These are phyloP conservation scores for Coix lacrymajobi DNA, from an alignment of 176 grass and related monocot species.

Conservation along the genomic window DNA sequence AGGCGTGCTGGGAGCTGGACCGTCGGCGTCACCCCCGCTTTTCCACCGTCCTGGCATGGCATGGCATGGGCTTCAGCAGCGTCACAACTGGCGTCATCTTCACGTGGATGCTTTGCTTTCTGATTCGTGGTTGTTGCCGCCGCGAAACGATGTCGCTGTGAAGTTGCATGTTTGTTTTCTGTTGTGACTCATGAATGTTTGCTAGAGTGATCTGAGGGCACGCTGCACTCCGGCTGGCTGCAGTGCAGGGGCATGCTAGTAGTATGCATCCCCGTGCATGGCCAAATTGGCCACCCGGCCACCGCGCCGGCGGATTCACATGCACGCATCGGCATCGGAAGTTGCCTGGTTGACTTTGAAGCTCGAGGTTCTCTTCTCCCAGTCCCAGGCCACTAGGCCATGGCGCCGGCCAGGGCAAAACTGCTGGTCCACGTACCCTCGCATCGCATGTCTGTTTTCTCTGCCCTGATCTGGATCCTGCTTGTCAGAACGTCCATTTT, in stretches of 20 bases:
- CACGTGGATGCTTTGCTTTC: not conserved
- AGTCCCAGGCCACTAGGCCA: not conserved
- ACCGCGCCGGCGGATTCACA: not conserved
- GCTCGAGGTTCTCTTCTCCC: not conserved
- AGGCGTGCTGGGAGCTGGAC: no score
- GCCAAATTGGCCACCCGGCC: not conserved
- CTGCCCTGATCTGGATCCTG: not conserved
- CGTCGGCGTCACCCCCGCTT: not conserved
- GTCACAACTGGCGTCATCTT: not conserved
- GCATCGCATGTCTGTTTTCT: not conserved
- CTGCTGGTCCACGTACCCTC: not conserved
- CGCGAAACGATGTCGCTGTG: not conserved
- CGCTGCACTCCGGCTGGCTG: no score
- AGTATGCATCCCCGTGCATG: not conserved
- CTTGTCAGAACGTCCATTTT: not conserved
- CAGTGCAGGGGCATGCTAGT: no score
- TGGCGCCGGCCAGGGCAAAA: not conserved
- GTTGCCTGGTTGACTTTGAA: not conserved
- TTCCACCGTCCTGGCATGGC: not conserved
- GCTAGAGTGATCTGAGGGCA: no score
- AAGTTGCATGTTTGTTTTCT: no score
- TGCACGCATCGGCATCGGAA: not conserved
- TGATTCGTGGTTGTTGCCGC: not conserved
- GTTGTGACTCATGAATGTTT: no score
- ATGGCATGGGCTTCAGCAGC: not conserved